A percentile compares a stretch with the other conserved stretches of the same genome.
phyloP scores from a whole-genome alignment of 1,139 yeast genomes.

The Sugiyamaella japonica region DNA sequence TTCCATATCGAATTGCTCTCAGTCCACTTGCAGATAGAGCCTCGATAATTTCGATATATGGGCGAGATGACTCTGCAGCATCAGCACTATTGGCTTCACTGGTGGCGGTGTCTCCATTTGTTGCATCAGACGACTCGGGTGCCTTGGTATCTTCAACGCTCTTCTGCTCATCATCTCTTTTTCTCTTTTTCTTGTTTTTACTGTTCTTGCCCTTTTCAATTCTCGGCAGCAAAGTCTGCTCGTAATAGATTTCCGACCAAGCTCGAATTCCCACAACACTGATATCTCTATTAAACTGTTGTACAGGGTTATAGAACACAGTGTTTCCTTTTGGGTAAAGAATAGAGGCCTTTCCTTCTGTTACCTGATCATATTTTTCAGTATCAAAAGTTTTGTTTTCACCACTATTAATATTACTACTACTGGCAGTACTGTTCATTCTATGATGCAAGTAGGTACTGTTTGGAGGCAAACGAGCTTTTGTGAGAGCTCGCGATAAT shows the following conservation, averaged over 20 bases:
- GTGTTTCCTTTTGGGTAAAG: slow-evolving; percentile 74
- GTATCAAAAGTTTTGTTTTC: slow-evolving; percentile 17
- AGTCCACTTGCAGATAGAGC: slow-evolving; percentile 95
- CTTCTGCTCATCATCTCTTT: slow-evolving; percentile 27
- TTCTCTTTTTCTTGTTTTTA: slow-evolving; percentile 28
- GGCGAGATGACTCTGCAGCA: slow-evolving; percentile 29
- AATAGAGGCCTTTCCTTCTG: slow-evolving; percentile 81
- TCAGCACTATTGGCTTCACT: slow-evolving; percentile 17
- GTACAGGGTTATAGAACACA: slow-evolving; percentile 94
- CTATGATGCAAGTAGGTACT: not conserved
- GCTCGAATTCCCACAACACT: slow-evolving; percentile 84
- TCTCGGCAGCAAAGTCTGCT: slow-evolving; percentile 37
- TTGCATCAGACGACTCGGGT: not conserved
- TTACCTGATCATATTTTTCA: slow-evolving; percentile 42
- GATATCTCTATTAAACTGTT: slow-evolving; percentile 91
- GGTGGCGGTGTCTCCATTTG: not conserved
- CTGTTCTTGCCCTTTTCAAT: slow-evolving; percentile 33
- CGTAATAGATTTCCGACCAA: slow-evolving; percentile 63
- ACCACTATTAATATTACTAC: not conserved
- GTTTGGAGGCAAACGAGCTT: not conserved
- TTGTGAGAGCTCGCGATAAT: not conserved
- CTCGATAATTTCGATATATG: slow-evolving; percentile 70
- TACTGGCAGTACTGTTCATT: not conserved
- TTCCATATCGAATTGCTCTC: slow-evolving; percentile 88
- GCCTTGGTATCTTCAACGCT: slow-evolving; percentile 7